These are phyloP conservation scores for Tylopilus sp. DNA, from an alignment of 768 basidiomycete species.

Conservation along the genomic window DNA sequence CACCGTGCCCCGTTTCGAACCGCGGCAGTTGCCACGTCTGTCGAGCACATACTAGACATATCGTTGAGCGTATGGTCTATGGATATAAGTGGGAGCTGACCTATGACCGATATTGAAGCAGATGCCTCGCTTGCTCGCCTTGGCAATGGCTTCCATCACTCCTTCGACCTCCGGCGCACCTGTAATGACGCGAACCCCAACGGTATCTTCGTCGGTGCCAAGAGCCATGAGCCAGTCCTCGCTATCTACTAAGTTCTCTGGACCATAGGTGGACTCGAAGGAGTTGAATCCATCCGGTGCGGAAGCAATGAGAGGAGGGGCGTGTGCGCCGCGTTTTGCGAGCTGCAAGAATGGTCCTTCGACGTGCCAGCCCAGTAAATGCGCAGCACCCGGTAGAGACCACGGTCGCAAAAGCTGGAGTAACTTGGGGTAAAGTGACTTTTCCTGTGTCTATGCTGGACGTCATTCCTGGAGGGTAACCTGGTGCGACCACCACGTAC, in stretches of 20 bases:
- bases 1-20: conserved; percentile 73
- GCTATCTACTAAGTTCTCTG: conserved; percentile 54
- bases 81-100: conserved; percentile 34
- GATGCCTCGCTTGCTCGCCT: conserved; percentile 61
- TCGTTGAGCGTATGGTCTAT: conserved; percentile 1
- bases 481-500: conserved; percentile 38
- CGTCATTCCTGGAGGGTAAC: neutral
- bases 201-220: conserved; percentile 24
- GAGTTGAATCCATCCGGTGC: conserved; percentile 62
- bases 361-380: conserved; percentile 83
- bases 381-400: conserved; percentile 61
- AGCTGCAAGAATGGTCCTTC: conserved; percentile 88
- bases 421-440: conserved; percentile 67
- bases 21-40: conserved; percentile 68
- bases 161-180: conserved; percentile 85
- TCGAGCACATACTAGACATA: conserved; percentile 60
- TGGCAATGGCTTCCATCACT: conserved; percentile 65
- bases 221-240: conserved; percentile 66
- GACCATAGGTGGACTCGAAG: conserved; percentile 74
- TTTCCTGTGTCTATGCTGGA: conserved; percentile 66
- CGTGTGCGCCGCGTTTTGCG: conserved; percentile 82
- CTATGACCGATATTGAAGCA: conserved; percentile 89
- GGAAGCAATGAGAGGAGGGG: conserved; percentile 57
- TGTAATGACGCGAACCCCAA: conserved; percentile 77
- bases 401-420: conserved; percentile 67